Evolutionary conservation across 139 green algal species (phyloP).

Genomic region (Astrephomene gubernaculifera): DNA sequence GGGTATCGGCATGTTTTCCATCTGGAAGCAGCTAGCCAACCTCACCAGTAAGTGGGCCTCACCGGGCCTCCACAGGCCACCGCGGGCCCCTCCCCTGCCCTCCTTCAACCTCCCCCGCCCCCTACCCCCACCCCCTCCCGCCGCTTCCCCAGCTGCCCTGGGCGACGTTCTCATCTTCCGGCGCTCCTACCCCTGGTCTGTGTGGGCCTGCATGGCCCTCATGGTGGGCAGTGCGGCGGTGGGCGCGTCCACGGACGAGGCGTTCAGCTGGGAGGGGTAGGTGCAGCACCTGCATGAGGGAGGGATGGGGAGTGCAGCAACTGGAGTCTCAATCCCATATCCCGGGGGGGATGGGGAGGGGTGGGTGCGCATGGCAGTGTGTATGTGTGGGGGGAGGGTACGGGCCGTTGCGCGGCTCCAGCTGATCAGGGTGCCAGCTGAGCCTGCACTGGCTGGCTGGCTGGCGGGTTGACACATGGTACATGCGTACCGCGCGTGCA

Average conservation of each 20-base stretch:
- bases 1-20: conserved; percentile 74
- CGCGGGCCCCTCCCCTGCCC: neutral
- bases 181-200: conserved; percentile 61
- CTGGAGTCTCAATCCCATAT: too few species aligned
- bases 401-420: too few species aligned
- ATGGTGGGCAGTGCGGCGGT: conserved; percentile 84
- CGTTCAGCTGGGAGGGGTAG: conserved; percentile 72
- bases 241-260: conserved; percentile 83
- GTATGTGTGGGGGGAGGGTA: too few species aligned
- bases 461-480: too few species aligned
- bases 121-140: neutral
- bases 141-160: conserved; percentile 45
- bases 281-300: too few species aligned
- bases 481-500: too few species aligned
- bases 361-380: too few species aligned
- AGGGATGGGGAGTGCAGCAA: too few species aligned
- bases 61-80: neutral
- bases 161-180: conserved; percentile 86
- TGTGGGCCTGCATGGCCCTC: conserved; percentile 79
- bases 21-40: conserved; percentile 96
- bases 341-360: too few species aligned
- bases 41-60: conserved; percentile 64
- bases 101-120: neutral
- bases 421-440: too few species aligned
- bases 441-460: too few species aligned